Base-by-base conservation (phyloP, 225 moss, liverwort and hornwort genomes). In the Ulota crispa region DNA sequence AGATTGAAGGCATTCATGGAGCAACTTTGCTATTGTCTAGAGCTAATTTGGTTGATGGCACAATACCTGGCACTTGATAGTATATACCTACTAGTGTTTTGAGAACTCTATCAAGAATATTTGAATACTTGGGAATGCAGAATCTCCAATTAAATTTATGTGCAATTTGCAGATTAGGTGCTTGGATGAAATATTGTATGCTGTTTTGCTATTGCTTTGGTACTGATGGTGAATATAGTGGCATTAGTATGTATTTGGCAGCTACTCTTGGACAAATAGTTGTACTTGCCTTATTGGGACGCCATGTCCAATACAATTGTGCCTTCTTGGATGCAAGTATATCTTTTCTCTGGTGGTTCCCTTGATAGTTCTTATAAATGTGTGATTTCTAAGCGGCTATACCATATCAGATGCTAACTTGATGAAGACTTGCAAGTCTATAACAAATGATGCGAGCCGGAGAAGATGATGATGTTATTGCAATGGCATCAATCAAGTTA, bases 211-310 rank as follows among this genome's bases (percentile, higher is more conserved):
- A 4, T 32, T 56, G 42, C 76, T 68, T 31, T 63, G 56, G 36
- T 54, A 72, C 53, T 83, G 32, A 78, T 61, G 5, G 66, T 54
- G 78, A 81, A 74, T 60, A 62, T 26, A 13, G 47, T 66, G 66
- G 67, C 16, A 6, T 81, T 66, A 66, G 66, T 72, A 19, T 81
- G 76, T 86, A 59, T 74, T 65, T 83, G 84, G 86, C 98, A 98
- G 98, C 98, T 95, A 71, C 94, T 99, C 65, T 82, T 99, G 85
- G 98, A 99, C 89, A 88, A 95, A 77, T 95, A 99, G 62, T 95
- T 95, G 9, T 99, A 99, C 82, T 68, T 99, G n/a, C n/a, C n/a
- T n/a, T n/a, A n/a, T n/a, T n/a, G n/a, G n/a, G n/a, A n/a, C n/a
- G n/a, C n/a, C n/a, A n/a, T n/a, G n/a, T n/a, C n/a, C n/a, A n/a